Conservation (phyloP, 2,329 filamentous ascomycete genomes). For the Clarireedia hainanense region DNA sequence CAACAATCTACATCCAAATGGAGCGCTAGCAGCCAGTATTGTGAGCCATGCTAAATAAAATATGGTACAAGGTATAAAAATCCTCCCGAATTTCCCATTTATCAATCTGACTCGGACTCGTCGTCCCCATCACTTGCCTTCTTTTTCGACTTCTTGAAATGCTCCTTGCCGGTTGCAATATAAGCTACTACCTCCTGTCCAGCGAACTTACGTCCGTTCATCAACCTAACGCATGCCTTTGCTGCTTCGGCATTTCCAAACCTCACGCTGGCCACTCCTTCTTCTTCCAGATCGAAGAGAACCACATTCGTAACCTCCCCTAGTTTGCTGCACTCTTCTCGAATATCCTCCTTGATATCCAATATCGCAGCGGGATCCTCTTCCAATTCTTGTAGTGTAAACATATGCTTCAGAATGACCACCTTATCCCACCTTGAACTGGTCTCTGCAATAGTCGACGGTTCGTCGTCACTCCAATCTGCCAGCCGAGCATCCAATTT, state of each 20-base stretch:
- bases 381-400: conserved; percentile 75
- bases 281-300: conserved; percentile 77
- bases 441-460: conserved; percentile 48
- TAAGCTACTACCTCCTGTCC: conserved; percentile 64
- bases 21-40: too few species aligned
- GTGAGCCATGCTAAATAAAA: too few species aligned
- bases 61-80: background rate
- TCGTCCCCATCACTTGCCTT: conserved; percentile 32
- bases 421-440: conserved; percentile 63
- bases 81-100: background rate
- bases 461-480: conserved; percentile 91
- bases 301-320: conserved; percentile 87
- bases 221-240: conserved; percentile 60
- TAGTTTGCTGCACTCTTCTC: conserved; percentile 79
- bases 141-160: conserved; percentile 61
- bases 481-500: conserved; percentile 86
- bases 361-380: conserved; percentile 76
- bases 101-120: conserved; percentile 1
- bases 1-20: too few species aligned
- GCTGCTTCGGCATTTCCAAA: conserved; percentile 69
- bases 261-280: conserved; percentile 78
- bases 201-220: conserved; percentile 76
- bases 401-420: conserved; percentile 88
- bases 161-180: conserved; percentile 62
- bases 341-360: conserved; percentile 91